Evolutionary conservation across 257 asterid species (phyloP).

Genomic region (Forsythia viridissima): DNA sequence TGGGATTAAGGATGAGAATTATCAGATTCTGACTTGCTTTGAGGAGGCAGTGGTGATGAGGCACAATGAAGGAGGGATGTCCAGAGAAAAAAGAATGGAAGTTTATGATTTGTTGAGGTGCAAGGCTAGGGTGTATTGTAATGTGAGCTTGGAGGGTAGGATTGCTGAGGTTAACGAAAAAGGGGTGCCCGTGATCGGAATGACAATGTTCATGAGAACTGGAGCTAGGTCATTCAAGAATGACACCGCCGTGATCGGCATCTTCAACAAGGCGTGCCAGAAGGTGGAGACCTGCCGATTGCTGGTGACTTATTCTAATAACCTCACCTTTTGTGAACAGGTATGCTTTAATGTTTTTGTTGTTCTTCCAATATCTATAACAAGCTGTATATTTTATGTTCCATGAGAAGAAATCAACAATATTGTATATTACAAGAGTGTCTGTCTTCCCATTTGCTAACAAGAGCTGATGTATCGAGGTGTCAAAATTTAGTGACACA

Average conservation of each 20-base stretch:
- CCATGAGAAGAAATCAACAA: too few species aligned
- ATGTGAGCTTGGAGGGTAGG: conserved; percentile 30
- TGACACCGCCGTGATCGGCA: conserved; percentile 44
- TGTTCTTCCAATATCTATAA: too few species aligned
- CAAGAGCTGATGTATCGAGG: too few species aligned
- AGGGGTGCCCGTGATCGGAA: conserved; percentile 43
- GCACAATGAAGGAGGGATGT: conserved; percentile 75
- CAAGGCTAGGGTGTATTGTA: conserved; percentile 54
- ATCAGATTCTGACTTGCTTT: conserved; percentile 39
- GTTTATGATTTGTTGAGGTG: conserved; percentile 67
- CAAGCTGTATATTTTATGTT: neutral
- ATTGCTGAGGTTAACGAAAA: neutral
- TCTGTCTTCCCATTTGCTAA: too few species aligned
- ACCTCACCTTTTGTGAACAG: conserved; percentile 70
- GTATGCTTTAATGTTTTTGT: conserved; percentile 20
- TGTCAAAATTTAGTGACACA: too few species aligned
- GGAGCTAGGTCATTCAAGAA: conserved; percentile 68
- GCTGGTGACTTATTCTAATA: conserved; percentile 56
- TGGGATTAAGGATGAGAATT: neutral
- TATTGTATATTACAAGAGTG: too few species aligned
- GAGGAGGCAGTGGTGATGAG: conserved; percentile 74
- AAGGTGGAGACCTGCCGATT: conserved; percentile 59
- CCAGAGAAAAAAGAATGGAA: conserved; percentile 49
- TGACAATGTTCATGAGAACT: conserved; percentile 64
- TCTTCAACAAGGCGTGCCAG: conserved; percentile 53